Conservation (phyloP, 805 yeast genomes). For the Saturnispora sanitii region DNA sequence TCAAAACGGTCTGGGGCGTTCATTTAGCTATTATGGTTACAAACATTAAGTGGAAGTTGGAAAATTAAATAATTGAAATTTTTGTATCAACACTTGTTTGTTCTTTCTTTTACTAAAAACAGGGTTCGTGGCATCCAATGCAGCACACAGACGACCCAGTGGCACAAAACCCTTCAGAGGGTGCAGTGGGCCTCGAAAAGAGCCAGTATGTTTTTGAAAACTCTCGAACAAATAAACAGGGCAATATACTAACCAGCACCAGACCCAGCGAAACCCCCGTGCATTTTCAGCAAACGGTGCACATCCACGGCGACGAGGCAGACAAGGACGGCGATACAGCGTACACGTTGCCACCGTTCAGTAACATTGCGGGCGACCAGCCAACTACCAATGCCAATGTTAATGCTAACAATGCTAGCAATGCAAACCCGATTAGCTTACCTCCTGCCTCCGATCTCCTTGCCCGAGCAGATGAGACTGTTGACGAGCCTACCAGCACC, state of each 20-base stretch:
- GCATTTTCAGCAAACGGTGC: slow-evolving; percentile 6
- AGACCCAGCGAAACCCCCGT: slow-evolving; percentile 7
- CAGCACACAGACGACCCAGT: too few species aligned
- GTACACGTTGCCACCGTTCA: slow-evolving; percentile 7
- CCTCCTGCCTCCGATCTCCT: slow-evolving; percentile 22
- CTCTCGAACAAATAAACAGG: too few species aligned
- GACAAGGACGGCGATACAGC: background rate
- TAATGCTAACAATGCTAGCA: background rate
- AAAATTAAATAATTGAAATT: background rate
- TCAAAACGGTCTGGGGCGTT: slow-evolving; percentile 99
- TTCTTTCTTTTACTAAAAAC: slow-evolving; percentile 1
- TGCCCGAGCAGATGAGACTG: slow-evolving; percentile 10
- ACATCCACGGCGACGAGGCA: slow-evolving; percentile 3
- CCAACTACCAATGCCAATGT: background rate
- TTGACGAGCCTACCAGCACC: background rate
- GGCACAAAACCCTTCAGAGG: too few species aligned
- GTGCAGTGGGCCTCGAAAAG: too few species aligned
- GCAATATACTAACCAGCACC: too few species aligned
- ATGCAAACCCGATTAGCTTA: slow-evolving; percentile 17
- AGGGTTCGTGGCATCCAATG: too few species aligned
- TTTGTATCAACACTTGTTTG: background rate
- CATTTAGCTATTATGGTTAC: slow-evolving; percentile 35
- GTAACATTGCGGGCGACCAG: background rate
- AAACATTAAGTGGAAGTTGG: background rate
- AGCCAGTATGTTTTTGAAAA: too few species aligned